Base-by-base conservation (phyloP, 2,329 filamentous ascomycete species). In the Diaporthe vaccinii region DNA sequence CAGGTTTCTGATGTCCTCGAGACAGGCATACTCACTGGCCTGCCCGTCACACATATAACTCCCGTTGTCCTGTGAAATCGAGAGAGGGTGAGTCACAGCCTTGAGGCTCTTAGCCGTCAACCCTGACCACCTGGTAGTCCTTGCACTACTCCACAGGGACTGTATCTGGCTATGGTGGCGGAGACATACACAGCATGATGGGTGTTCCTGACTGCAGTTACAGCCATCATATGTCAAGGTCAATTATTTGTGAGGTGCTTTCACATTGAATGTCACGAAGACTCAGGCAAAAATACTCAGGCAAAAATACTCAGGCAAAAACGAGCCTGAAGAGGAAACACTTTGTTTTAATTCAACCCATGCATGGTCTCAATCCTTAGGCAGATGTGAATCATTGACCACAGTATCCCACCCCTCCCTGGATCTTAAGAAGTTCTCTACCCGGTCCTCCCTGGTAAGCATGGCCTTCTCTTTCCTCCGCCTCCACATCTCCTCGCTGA, bases 391-490 rank as follows among this genome's bases (percentile, higher is more conserved):
- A 9, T 58, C 59, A n/a, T 72, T 57, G 17, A 51, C 22, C 10
- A 74, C 79, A 62, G 80, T 79, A 0, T 74, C 80, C 82, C 82
- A 84, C 49, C 80, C 79, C 78, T 97, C 93, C 78, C 95, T 88
- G 75, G 94, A 91, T 80, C 91, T 91, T 75, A 98, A 78, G 80
- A 98, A 98, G 73, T 86, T 91, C 78, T 95, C 90, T 53, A 98
- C 92, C 71, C 95, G 89, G 80, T 92, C 91, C 76, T 94, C 89
- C 72, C 90, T 87, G 80, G 84, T 85, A 81, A 89, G 82, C 51
- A 88, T 84, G 69, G 88, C 86, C 76, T 88, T 85, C 73, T 90
- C 86, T 79, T 88, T 83, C 80, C 89, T 86, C 78, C 89, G 87
- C 75, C 87, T 86, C 70, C 84, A 86, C 81, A 91, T 86, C 62